phyloP scores from a whole-genome alignment of 345 rosid genomes.

The Garcia nutans region DNA sequence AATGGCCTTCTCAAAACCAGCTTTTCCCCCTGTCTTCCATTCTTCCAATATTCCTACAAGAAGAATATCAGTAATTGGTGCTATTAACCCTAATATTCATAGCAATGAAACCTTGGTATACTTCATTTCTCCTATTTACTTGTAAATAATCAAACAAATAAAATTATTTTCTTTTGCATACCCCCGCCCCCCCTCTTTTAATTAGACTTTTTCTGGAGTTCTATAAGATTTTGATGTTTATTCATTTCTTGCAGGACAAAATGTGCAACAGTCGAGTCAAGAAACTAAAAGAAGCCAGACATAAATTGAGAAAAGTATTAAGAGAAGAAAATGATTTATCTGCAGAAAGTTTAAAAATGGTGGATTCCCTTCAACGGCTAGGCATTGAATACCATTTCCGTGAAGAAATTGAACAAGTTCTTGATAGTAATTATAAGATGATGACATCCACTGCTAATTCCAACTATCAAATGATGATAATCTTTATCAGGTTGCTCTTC shows the following conservation, averaged over 20 bases:
- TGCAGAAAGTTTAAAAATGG: neutral
- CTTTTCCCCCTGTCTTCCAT: neutral
- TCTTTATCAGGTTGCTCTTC: neutral
- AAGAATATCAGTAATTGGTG: neutral
- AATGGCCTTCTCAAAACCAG: neutral
- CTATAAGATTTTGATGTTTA: no score
- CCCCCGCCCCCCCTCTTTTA: no score
- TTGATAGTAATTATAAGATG: neutral
- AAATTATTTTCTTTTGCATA: no score
- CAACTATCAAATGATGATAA: neutral
- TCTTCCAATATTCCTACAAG: neutral
- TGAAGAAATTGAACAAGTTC: neutral
- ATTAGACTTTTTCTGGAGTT: no score
- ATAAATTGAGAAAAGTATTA: neutral
- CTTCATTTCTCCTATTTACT: no score
- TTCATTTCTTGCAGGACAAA: slow-evolving; percentile 2
- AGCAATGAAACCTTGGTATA: no score
- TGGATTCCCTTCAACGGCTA: slow-evolving; percentile 3
- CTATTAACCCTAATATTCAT: neutral
- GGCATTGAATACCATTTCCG: slow-evolving; percentile 10
- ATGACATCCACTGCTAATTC: no score
- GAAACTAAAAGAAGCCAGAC: neutral
- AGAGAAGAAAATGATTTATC: neutral
- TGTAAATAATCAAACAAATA: no score
- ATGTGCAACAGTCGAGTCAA: neutral